Base-by-base conservation (phyloP, 192 early-diverging fungal genomes). In the Linnemannia exigua region DNA sequence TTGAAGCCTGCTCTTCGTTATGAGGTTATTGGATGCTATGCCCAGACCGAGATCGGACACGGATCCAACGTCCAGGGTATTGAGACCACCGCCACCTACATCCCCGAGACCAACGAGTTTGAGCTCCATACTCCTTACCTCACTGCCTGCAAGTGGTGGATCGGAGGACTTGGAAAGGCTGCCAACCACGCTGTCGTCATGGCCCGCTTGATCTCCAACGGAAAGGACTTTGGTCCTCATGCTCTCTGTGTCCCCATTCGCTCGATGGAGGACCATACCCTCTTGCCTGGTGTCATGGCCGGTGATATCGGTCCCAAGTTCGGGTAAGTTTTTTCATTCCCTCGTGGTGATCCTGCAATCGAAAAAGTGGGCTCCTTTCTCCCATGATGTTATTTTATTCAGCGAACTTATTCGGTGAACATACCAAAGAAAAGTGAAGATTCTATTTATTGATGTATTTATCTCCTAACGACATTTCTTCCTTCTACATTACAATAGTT, bases 221-320 rank as follows among this genome's bases (percentile, higher is more conserved):
- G 95, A 79, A 95, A 96, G 87, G 91, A 93, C 72, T 89, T 89
- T 77, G 96, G 96, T 22, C 94, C 95, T 14, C 94, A 95, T 75
- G 94, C 96, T 2, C 95, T 97, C 73, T 88, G 93, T 35, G 95
- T 97, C 50, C 96, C 93, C 15, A 93, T 97, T 50, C 95, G 96
- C 72, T 94, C 93, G 25, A 84, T 93, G 37, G 89, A 92, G 75
- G 91, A 93, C 72, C 96, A 97, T 87, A 88, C 83, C 75, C 92
- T 94, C 71, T 82, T 97, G 72, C 82, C 90, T 5, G 96, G 96
- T 71, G 91, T 97, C 72, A 95, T 92, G 50, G 93, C 96, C n/a
- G 95, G 95, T 66, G 96, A 97, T 74, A 92, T 97, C 81, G 96
- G 96, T 17, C 95, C 95, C 58, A 97, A 97, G 91, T 95, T 96